Conservation (phyloP, 805 yeast genomes). For the Kazachstania viticola region DNA sequence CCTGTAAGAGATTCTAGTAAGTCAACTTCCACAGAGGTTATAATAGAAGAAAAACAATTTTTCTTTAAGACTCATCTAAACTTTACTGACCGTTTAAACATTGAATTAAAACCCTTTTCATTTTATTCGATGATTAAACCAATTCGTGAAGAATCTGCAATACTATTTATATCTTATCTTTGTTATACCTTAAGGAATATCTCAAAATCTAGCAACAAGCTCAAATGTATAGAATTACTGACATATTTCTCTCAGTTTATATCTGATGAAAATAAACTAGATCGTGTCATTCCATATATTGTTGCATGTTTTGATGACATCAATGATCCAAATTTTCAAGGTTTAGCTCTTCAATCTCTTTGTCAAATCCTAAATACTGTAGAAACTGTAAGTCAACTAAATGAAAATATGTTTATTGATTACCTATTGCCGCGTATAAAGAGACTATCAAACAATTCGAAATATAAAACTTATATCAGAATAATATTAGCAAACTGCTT, state of each 20-base stretch:
- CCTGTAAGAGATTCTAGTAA: not conserved
- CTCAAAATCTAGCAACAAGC: constrained; percentile 9
- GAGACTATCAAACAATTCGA: constrained; percentile 30
- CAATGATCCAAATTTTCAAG: constrained; percentile 49
- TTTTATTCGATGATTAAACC: constrained; percentile 1
- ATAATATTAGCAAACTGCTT: constrained; percentile 61
- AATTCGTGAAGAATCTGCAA: constrained; percentile 18
- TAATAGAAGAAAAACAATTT: not conserved
- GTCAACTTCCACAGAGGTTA: too few species aligned
- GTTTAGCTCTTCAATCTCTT: constrained; percentile 49
- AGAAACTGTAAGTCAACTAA: constrained; percentile 57
- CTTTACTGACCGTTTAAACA: too few species aligned
- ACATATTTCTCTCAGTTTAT: constrained; percentile 65
- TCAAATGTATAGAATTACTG: constrained; percentile 63
- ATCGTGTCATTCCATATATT: constrained; percentile 73
- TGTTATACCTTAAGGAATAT: constrained; percentile 19
- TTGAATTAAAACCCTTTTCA: not conserved
- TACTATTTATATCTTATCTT: constrained; percentile 18
- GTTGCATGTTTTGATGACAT: constrained; percentile 59
- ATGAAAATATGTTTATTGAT: constrained; percentile 68
- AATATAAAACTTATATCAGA: constrained; percentile 37
- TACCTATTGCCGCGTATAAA: constrained; percentile 65
- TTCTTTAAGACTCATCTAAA: not conserved
- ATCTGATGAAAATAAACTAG: constrained; percentile 75
- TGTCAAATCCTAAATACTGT: constrained; percentile 60